Conservation (phyloP, 2,329 filamentous ascomycete genomes). For the Emmonsia crescens region DNA sequence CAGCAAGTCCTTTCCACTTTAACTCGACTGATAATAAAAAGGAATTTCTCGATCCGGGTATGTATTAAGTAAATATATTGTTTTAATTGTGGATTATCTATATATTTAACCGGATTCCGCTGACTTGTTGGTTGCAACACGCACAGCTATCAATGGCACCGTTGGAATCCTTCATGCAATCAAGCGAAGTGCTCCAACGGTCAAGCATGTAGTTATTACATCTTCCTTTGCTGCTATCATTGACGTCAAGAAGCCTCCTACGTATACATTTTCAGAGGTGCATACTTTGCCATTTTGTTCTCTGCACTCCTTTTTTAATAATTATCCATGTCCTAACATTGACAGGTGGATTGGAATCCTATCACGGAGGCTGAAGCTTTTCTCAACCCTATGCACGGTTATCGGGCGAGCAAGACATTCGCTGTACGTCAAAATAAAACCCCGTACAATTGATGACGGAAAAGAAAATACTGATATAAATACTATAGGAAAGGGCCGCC, state of each 20-base stretch:
- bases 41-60: constrained; percentile 43
- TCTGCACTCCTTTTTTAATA: background rate
- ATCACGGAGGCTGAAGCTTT: constrained; percentile 33
- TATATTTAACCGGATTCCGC: background rate
- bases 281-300: background rate
- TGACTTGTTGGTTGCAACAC: background rate
- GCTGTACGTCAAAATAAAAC: constrained; percentile 17
- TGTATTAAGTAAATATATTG: constrained; percentile 38
- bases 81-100: constrained; percentile 4
- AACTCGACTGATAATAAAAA: constrained; percentile 60
- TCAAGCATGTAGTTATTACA: constrained; percentile 63
- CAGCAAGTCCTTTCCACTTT: constrained; percentile 63
- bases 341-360: constrained; percentile 34
- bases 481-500: constrained; percentile 45
- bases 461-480: background rate
- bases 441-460: background rate
- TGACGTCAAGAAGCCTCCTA: constrained; percentile 30
- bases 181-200: constrained; percentile 50
- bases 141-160: constrained; percentile 51
- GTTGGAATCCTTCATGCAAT: constrained; percentile 52
- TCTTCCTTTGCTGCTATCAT: constrained; percentile 59
- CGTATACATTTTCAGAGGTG: constrained; percentile 21
- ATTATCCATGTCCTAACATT: background rate
- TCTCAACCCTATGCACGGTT: constrained; percentile 26
- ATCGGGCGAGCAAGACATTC: constrained; percentile 45